A percentile compares a stretch with the other conserved stretches of the same genome.
phyloP scores from a whole-genome alignment of 305 asterid genomes.

The Nicotiana rustica region DNA sequence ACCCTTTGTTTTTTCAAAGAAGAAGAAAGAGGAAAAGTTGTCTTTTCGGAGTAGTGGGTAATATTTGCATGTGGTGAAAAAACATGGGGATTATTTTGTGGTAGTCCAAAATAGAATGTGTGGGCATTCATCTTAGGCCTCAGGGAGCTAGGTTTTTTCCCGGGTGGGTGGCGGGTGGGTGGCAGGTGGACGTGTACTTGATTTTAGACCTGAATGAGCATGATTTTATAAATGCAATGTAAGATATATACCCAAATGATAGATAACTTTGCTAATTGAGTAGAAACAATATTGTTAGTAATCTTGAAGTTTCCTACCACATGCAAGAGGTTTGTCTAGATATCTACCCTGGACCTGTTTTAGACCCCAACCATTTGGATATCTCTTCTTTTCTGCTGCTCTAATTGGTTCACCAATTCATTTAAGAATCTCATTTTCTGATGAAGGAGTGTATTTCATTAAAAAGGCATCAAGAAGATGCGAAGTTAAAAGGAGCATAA shows the following conservation, averaged over 20 bases:
- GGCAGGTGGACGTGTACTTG: background rate
- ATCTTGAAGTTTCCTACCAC: background rate
- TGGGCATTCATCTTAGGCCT: no score
- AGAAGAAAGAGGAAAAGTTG: no score
- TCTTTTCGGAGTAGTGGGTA: no score
- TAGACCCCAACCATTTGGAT: background rate
- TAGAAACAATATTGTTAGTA: background rate
- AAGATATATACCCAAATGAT: background rate
- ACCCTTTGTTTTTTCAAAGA: no score
- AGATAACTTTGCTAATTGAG: background rate
- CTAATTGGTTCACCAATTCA: slow-evolving; percentile 15
- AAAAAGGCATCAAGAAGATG: no score
- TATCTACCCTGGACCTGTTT: background rate
- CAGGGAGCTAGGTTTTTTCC: background rate
- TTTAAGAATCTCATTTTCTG: background rate
- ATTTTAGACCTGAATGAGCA: background rate
- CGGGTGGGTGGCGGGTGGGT: no score
- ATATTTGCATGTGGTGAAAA: no score
- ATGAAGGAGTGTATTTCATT: no score
- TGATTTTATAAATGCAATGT: background rate
- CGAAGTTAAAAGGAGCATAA: no score
- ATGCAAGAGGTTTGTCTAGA: background rate
- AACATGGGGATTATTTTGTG: no score
- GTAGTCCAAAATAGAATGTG: no score
- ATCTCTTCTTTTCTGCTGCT: slow-evolving; percentile 15